Evolutionary conservation across 2,329 filamentous ascomycete genomes (phyloP), one percentile per base, ranked within the genome.

Genomic region (Clonostachys rosea): DNA sequence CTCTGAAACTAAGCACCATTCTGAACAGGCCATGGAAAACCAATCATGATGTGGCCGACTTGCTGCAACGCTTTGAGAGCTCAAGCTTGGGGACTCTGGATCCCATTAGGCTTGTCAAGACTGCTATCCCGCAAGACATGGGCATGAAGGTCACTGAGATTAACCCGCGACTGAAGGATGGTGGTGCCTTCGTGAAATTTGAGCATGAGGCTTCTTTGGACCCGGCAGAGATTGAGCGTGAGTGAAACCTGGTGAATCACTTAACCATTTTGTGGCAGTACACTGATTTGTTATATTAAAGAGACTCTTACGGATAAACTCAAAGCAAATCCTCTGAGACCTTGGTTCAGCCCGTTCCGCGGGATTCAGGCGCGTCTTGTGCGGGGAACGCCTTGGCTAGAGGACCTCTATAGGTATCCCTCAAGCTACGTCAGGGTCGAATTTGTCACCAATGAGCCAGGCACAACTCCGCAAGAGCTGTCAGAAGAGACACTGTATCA

Each of bases 131-230:
- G 1, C 63, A 72, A 5, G 75, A 75, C 10, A 58, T 85, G 2
- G 73, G 80, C 2, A 71, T 95, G 43, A 83, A 85, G 49, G 81
- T 96, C 42, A 88, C 84, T 4, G 86, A 95, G 58, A 85, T 96
- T 14, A 66, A 96, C 16, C 91, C 91, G 1, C 79, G 91, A 4
- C 74, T 95, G 30, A 91, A 95, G 58, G 94, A 99, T 60, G 94
- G 94, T 14, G 94, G 94, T 12, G 90, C 89, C 1, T 97, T 95
- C 62, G 84, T 97, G 63, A 96, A 95, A 64, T 91, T 95, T 61
- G 78, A 76, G 14, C 80, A 76, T 46, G 66, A 70, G 37, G 50
- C 63, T 2, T 64, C 62, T 11, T 56, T 69, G 10, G 61, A 67
- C 5, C 58, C 68, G 4, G 62, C 68, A 42, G 57, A 74, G 43